phyloP scores from a whole-genome alignment of 495 filamentous ascomycete genomes.

The Astrocystis sublimbata region DNA sequence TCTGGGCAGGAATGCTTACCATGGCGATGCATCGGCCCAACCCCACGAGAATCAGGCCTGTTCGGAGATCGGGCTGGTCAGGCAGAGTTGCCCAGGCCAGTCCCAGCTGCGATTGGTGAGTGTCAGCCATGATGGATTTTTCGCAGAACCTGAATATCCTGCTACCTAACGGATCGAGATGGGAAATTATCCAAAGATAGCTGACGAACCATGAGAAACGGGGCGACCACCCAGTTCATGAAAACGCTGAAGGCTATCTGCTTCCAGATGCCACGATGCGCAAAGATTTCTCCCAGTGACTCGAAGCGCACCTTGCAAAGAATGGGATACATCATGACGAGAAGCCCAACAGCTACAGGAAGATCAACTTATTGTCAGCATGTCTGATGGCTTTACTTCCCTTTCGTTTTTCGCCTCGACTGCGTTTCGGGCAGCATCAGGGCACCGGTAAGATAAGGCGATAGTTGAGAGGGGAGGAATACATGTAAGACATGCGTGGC shows the following conservation, averaged over 20 bases:
- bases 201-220: conserved; percentile 75
- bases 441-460: background rate
- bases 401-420: background rate
- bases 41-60: conserved; percentile 76
- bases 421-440: background rate
- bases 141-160: too few relatives aligned
- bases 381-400: background rate
- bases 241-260: conserved; percentile 78
- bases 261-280: conserved; percentile 65
- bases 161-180: background rate
- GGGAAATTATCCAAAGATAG: conserved; percentile 7
- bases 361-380: background rate
- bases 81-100: conserved; percentile 84
- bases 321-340: conserved; percentile 96
- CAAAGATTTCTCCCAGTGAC: conserved; percentile 68
- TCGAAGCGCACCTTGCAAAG: conserved; percentile 91
- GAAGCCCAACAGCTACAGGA: conserved; percentile 68
- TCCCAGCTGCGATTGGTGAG: conserved; percentile 49
- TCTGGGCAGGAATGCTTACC: conserved; percentile 47
- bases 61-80: conserved; percentile 65
- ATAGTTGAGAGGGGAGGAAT: background rate
- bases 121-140: background rate
- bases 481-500: background rate
- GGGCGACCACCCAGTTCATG: conserved; percentile 89
- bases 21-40: conserved; percentile 82